Conservation (phyloP, 805 yeast species). For the Candida caryicola region DNA sequence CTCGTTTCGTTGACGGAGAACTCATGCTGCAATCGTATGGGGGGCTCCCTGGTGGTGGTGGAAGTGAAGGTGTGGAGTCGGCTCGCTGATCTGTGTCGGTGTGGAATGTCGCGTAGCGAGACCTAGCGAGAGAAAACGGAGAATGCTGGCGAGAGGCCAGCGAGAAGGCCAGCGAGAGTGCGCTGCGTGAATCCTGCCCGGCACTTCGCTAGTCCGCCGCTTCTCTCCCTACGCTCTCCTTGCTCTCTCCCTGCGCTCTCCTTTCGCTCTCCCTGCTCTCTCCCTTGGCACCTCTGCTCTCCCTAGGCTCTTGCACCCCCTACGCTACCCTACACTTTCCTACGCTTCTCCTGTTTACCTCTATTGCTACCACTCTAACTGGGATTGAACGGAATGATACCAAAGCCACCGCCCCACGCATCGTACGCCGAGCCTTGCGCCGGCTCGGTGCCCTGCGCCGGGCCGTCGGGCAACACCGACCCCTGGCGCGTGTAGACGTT, state of each 20-base stretch:
- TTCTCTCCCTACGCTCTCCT: too few species aligned
- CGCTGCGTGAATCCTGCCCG: too few species aligned
- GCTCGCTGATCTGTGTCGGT: neutral
- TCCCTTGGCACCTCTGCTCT: too few species aligned
- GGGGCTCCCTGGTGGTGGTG: neutral
- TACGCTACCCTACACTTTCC: too few species aligned
- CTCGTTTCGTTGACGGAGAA: conserved; percentile 33
- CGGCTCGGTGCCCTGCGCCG: conserved; percentile 9
- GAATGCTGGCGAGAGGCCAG: too few species aligned
- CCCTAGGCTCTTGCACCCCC: too few species aligned
- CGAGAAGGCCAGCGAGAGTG: too few species aligned
- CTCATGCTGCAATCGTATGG: conserved; percentile 10
- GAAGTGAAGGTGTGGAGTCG: neutral
- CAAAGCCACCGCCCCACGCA: conserved; percentile 33
- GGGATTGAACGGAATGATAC: conserved; percentile 44
- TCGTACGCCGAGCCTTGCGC: conserved; percentile 22
- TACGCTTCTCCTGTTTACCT: neutral
- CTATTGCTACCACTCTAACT: neutral
- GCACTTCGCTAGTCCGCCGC: too few species aligned
- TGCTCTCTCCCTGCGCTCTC: too few species aligned
- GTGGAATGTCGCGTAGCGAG: neutral
- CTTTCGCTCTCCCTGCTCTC: too few species aligned
- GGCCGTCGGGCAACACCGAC: conserved; percentile 21
- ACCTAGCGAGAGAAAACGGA: too few species aligned
- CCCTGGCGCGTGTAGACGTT: conserved; percentile 35